Base-by-base conservation (phyloP, 176 grass and related monocot genomes). In the Pontederia paniculata region DNA sequence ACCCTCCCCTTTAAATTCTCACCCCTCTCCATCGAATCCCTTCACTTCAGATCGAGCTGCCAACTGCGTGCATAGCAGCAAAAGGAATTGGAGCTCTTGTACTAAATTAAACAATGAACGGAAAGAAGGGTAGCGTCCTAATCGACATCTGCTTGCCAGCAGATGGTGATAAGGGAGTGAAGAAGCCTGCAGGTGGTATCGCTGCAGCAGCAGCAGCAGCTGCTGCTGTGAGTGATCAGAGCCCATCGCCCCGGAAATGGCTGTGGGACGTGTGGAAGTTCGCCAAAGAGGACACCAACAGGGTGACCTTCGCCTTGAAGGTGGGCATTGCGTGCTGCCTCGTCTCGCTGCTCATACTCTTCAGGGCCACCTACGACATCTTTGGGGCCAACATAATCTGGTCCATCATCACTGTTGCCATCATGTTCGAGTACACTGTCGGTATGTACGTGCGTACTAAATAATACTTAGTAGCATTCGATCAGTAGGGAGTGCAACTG, bases 381-480 rank as follows among this genome's bases (percentile, higher is more conserved):
- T 94, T 94, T 22, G 88, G 88, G 57, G 52, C 60, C 60, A 75
- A 87, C 58, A 94, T 94, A 45, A 83, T 87, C 52, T 94, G 83
- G 88, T 80, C 88, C 52, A 87, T 94, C 28, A 76, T 94, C 70
- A 94, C 88, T n/a, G 83, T 94, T 60, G 76, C 83, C 50, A 75
- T 87, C 67, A 87, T 94, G 88, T 87, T 87, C 21, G 88, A 94
- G 77, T 94, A 94, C 74, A 94, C 83, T n/a, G 83, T 94, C 22
- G 88, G 88, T 93, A 86, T 5, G 86, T 70, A 68, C 4, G n/a
- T n/a, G n/a, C n/a, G n/a, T n/a, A 63, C 9, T 54, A 54, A 54
- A 20, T 18, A 52, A 52, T 52, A n/a, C n/a, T n/a, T 37, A 37
- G 28, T 6, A 37, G 48, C 48, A 13, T 50, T 50, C 48, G 48